phyloP scores from a whole-genome alignment of 208 protist species.

The Spongospora subterranea region DNA sequence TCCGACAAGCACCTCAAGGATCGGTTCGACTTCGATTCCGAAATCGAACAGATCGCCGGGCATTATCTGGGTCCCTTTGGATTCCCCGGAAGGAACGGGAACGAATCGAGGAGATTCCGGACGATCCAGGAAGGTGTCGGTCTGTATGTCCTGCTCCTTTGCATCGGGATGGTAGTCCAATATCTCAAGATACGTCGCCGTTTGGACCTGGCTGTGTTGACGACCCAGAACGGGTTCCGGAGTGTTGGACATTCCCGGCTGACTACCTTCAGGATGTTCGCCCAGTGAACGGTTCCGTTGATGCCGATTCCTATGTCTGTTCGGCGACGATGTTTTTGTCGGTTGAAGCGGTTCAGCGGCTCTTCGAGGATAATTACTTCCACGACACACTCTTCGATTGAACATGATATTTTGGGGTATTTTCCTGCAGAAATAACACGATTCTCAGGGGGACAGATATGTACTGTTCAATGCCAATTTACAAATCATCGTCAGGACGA shows the following conservation, averaged over 20 bases:
- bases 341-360: background rate
- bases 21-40: constrained; percentile 93
- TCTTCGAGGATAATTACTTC: constrained; percentile 86
- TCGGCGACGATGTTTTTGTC: background rate
- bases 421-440: background rate
- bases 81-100: constrained; percentile 88
- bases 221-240: constrained; percentile 81
- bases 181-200: constrained; percentile 93
- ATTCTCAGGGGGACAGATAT: too few species aligned
- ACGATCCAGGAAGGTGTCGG: constrained; percentile 91
- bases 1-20: constrained; percentile 94
- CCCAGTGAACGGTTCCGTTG: background rate
- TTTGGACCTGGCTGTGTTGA: constrained; percentile 90
- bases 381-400: constrained; percentile 89
- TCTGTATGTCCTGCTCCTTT: constrained; percentile 87
- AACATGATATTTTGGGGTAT: constrained; percentile 87
- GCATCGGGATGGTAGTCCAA: constrained; percentile 84
- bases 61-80: constrained; percentile 92
- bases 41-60: constrained; percentile 96
- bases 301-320: background rate
- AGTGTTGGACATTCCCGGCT: constrained; percentile 73
- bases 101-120: constrained; percentile 90
- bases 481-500: too few species aligned
- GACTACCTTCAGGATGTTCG: constrained; percentile 52
- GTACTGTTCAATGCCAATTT: too few species aligned